A percentile compares a stretch with the other conserved stretches of the same genome.
These are phyloP conservation scores for Plasmopara halstedii DNA, from an alignment of 352 stramenopile genomes.

Conservation along the genomic window DNA sequence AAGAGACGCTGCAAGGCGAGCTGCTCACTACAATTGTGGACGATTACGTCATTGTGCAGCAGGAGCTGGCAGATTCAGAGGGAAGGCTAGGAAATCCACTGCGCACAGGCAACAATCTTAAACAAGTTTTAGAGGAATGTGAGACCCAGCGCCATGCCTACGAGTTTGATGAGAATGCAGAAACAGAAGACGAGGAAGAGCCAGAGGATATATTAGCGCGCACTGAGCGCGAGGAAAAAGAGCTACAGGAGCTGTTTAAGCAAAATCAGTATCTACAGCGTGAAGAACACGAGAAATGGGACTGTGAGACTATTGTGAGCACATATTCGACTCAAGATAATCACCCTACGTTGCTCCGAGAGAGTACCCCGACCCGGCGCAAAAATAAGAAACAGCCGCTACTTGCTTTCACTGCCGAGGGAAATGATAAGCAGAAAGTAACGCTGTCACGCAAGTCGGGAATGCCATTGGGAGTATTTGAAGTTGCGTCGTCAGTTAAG, in stretches of 20 bases:
- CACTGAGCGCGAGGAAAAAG: slow-evolving; percentile 22
- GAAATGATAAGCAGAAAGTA: slow-evolving; percentile 57
- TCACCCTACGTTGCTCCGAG: slow-evolving; percentile 90
- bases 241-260: slow-evolving; percentile 42
- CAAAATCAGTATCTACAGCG: slow-evolving; percentile 60
- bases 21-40: slow-evolving; percentile 67
- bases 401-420: slow-evolving; percentile 13
- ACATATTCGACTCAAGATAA: slow-evolving; percentile 99
- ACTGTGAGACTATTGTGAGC: slow-evolving; percentile 97
- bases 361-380: slow-evolving; percentile 49
- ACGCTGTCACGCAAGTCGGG: slow-evolving; percentile 92
- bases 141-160: slow-evolving; percentile 45
- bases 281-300: slow-evolving; percentile 82
- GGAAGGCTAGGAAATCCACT: slow-evolving; percentile 73
- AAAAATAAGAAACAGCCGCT: slow-evolving; percentile 69
- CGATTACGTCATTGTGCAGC: slow-evolving; percentile 57
- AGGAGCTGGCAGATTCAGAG: slow-evolving; percentile 67
- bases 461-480: slow-evolving; percentile 90
- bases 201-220: slow-evolving; percentile 20
- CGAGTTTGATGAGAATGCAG: slow-evolving; percentile 39
- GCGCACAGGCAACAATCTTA: slow-evolving; percentile 52
- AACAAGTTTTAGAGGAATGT: slow-evolving; percentile 72
- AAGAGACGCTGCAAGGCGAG: slow-evolving; percentile 59
- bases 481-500: slow-evolving; percentile 19
- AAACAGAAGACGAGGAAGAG: slow-evolving; percentile 41